phyloP scores from a whole-genome alignment of 495 filamentous ascomycete genomes.

The Lichina pygmaea region DNA sequence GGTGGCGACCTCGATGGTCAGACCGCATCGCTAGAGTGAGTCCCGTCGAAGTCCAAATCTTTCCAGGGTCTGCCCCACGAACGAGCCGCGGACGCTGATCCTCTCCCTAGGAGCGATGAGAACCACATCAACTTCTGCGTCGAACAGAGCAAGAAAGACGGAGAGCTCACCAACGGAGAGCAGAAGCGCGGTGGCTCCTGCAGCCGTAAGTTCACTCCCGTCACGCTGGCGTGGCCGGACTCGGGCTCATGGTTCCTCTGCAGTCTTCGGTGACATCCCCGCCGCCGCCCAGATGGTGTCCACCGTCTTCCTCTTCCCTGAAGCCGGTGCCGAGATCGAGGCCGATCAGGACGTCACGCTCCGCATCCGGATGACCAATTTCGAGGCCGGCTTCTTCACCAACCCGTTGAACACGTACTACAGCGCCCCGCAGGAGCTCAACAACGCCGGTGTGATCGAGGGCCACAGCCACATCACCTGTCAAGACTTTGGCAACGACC shows the following conservation, averaged over 20 bases:
- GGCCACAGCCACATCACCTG: conserved; percentile 51
- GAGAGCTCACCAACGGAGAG: background rate
- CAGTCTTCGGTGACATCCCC: conserved; percentile 48
- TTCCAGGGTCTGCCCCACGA: too few species aligned
- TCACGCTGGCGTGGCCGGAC: background rate
- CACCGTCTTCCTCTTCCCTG: conserved; percentile 29
- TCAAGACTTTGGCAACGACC: conserved; percentile 25
- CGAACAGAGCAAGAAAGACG: background rate
- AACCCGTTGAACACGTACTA: conserved; percentile 35
- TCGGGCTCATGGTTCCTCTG: conserved; percentile 3
- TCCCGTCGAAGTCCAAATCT: too few species aligned
- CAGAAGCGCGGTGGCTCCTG: conserved; percentile 1
- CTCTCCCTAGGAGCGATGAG: background rate
- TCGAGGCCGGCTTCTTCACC: conserved; percentile 37
- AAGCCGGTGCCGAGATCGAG: conserved; percentile 17
- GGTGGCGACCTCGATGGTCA: too few species aligned
- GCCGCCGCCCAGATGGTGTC: conserved; percentile 35
- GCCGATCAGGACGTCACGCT: conserved; percentile 28
- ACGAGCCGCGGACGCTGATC: too few species aligned
- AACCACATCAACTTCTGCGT: background rate
- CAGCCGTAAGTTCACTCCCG: background rate
- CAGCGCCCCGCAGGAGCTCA: conserved; percentile 34
- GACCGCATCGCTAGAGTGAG: too few species aligned
- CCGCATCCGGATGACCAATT: conserved; percentile 28
- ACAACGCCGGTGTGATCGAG: conserved; percentile 24